A percentile compares a stretch with the other conserved stretches of the same genome.
These are phyloP conservation scores for Xerocomellus amylosporus DNA, from an alignment of 768 basidiomycete genomes.

Conservation along the genomic window DNA sequence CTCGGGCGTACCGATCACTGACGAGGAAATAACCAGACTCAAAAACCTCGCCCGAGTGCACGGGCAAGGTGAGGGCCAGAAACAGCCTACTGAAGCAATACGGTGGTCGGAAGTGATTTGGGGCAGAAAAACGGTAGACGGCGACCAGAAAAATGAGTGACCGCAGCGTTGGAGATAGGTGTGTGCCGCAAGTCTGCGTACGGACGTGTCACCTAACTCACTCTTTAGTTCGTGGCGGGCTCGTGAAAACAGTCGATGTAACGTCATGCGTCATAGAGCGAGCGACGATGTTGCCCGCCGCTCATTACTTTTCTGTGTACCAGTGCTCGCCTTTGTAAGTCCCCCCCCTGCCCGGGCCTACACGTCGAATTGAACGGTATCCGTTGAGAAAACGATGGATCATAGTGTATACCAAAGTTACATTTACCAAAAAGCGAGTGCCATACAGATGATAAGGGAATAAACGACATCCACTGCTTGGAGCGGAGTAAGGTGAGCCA, in stretches of 20 bases:
- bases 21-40: slow-evolving; percentile 53
- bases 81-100: slow-evolving; percentile 24
- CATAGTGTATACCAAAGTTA: slow-evolving; percentile 9
- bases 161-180: slow-evolving; percentile 42
- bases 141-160: slow-evolving; percentile 33
- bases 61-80: slow-evolving; percentile 14
- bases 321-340: background rate
- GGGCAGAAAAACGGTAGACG: slow-evolving; percentile 34
- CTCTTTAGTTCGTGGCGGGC: background rate
- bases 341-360: too few relatives aligned
- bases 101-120: slow-evolving; percentile 52
- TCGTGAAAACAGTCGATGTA: background rate
- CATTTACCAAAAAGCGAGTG: background rate
- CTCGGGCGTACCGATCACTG: slow-evolving; percentile 42
- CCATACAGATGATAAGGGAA: slow-evolving; percentile 8
- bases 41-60: slow-evolving; percentile 49
- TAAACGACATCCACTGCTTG: slow-evolving; percentile 6
- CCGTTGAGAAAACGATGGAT: background rate
- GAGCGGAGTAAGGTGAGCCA: background rate
- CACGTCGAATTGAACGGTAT: background rate
- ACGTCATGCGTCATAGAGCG: background rate
- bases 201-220: background rate
- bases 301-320: background rate
- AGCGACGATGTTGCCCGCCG: background rate
- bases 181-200: slow-evolving; percentile 8